These are phyloP conservation scores for Cladosporium colombiae DNA, from an alignment of 2,329 filamentous ascomycete species.

Conservation along the genomic window DNA sequence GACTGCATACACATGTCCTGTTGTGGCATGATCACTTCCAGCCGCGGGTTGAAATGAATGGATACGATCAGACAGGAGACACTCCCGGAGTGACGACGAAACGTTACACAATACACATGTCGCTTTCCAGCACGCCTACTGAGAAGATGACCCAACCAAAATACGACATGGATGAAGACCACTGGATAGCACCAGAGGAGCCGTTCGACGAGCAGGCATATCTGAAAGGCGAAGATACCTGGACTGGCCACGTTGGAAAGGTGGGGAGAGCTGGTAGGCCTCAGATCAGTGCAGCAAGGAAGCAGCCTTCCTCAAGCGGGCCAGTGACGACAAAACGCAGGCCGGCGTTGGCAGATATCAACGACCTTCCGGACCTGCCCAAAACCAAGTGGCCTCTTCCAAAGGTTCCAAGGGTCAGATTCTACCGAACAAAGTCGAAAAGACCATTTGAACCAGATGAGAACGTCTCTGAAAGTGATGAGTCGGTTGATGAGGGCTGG, in stretches of 20 bases:
- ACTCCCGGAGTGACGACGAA: background rate
- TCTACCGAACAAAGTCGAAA: constrained; percentile 45
- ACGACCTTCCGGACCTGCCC: constrained; percentile 10
- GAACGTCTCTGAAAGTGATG: constrained; percentile 46
- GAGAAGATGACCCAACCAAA: constrained; percentile 22
- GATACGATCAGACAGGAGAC: background rate
- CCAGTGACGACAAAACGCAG: background rate
- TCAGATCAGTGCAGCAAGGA: background rate
- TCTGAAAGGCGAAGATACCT: constrained; percentile 39
- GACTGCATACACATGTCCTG: constrained; percentile 40
- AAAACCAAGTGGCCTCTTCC: constrained; percentile 38
- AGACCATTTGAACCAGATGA: constrained; percentile 41
- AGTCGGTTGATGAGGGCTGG: constrained; percentile 44
- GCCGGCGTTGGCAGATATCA: background rate
- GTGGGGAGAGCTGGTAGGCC: background rate
- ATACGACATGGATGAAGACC: constrained; percentile 34
- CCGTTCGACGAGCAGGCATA: constrained; percentile 41
- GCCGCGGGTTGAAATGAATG: constrained; percentile 27
- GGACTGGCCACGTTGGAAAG: constrained; percentile 25
- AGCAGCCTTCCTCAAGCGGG: background rate
- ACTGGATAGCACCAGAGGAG: constrained; percentile 36
- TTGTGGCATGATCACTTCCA: constrained; percentile 40
- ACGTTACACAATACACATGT: constrained; percentile 7
- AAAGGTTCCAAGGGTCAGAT: constrained; percentile 37
- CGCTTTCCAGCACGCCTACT: background rate